Evolutionary conservation across 345 rosid genomes (phyloP), one percentile per base, ranked within the genome.

Genomic region (Excoecaria agallocha): DNA sequence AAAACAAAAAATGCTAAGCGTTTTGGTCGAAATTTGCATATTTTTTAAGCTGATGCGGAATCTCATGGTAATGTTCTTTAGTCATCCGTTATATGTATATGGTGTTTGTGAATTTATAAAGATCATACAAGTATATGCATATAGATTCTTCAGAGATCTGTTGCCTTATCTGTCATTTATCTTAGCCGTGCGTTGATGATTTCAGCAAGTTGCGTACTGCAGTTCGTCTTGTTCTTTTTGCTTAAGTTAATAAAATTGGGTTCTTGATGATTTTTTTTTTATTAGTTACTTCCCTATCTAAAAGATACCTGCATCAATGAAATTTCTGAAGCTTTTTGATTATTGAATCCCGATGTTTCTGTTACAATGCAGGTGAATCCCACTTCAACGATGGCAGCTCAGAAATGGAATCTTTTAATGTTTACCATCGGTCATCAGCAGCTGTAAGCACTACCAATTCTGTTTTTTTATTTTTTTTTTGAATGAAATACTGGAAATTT

Each of bases 301-400:
- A 45, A 17, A 17, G 37, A 15, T 37, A 49, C 17, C 24, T 49
- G 51, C 16, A 0, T 12, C 6, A 8, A 22, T 64, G 20, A 45
- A 15, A 20, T 35, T 46, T 72, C 70, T 72, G 43, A 30, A 69
- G n/a, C 77, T n/a, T 49, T 55, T 10, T 58, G 12, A 49, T 70
- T 48, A 25, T 19, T 48, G 19, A 41, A 22, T 66, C 66, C 82
- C 72, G 58, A 77, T 85, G 80, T 72, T 25, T 74, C 68, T 57
- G 49, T 61, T 35, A 62, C 62, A 37, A 66, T 69, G 55, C 84
- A 93, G 98, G 90, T 73, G 82, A 80, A 71, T 81, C 85, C 35
- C 85, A 86, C 74, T 86, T 72, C 48, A 84, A 55, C 66, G 73
- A 67, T 62, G 73, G 71, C 46, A 65, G 78, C 77, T 68, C 73